Percentiles rank a stretch among this genome's conserved stretches.
These are phyloP conservation scores for Solanum megistacrolobum DNA, from an alignment of 257 asterid species.

Conservation along the genomic window DNA sequence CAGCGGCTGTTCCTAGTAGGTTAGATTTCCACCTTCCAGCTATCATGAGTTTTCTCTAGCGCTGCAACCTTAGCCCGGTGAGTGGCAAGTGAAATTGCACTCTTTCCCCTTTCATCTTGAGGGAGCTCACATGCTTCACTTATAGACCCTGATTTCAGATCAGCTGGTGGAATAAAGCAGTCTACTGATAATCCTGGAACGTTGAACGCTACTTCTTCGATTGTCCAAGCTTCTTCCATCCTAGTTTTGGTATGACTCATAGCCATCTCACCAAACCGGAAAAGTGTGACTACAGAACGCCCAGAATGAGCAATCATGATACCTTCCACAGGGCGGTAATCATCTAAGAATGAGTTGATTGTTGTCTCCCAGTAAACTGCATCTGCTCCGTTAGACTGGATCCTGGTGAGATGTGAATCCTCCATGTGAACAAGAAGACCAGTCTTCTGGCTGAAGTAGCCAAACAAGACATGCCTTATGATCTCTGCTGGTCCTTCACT, in stretches of 20 bases:
- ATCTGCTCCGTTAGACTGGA: slow-evolving; percentile 87
- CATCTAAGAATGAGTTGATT: slow-evolving; percentile 71
- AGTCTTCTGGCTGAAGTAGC: slow-evolving; percentile 93
- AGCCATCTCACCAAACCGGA: slow-evolving; percentile 93
- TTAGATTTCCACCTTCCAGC: slow-evolving; percentile 68
- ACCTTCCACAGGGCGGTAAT: slow-evolving; percentile 84
- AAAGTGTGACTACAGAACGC: slow-evolving; percentile 75
- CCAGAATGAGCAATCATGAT: slow-evolving; percentile 98
- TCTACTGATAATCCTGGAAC: slow-evolving; percentile 87
- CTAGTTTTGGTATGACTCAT: slow-evolving; percentile 91
- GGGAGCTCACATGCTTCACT: slow-evolving; percentile 77
- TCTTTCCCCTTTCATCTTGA: slow-evolving; percentile 53
- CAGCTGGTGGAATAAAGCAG: slow-evolving; percentile 92
- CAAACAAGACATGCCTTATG: slow-evolving; percentile 79
- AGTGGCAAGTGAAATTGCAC: slow-evolving; percentile 18
- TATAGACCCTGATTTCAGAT: slow-evolving; percentile 56
- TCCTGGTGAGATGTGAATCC: slow-evolving; percentile 93
- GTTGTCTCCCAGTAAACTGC: slow-evolving; percentile 99
- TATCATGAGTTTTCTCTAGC: slow-evolving; percentile 31
- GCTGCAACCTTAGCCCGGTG: slow-evolving; percentile 64
- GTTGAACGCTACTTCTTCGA: slow-evolving; percentile 89
- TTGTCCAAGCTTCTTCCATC: slow-evolving; percentile 98
- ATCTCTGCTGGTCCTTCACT: slow-evolving; percentile 98
- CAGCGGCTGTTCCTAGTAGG: slow-evolving; percentile 16
- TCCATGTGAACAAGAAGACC: slow-evolving; percentile 91